phyloP scores from a whole-genome alignment of 192 early-diverging fungal species.

The Irineochytrium annulatum region DNA sequence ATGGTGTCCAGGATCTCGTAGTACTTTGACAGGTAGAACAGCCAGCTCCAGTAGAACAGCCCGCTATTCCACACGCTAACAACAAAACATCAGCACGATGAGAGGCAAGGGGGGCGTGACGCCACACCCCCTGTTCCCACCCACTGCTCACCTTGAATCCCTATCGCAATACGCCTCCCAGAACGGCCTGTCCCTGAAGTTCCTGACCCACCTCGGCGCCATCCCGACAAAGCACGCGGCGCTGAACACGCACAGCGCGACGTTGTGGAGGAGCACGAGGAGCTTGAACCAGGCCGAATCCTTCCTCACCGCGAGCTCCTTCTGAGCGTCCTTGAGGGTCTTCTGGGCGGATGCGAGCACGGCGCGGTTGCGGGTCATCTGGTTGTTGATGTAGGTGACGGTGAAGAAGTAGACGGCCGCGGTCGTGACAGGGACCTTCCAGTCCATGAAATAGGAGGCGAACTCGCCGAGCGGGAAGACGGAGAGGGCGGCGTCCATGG shows the following conservation, averaged over 20 bases:
- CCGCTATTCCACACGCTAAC: conserved; percentile 62
- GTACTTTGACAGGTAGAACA: conserved; percentile 86
- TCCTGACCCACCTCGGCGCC: conserved; percentile 50
- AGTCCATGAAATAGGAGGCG: not conserved
- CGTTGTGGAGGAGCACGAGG: conserved; percentile 75
- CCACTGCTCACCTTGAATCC: conserved; percentile 20
- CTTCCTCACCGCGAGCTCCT: not conserved
- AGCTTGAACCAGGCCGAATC: conserved; percentile 54
- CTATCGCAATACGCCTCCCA: conserved; percentile 35
- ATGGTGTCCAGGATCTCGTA: conserved; percentile 87
- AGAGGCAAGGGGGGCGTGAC: not conserved
- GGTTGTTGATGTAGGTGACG: conserved; percentile 11
- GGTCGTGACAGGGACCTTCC: conserved; percentile 9
- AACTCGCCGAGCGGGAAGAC: not conserved
- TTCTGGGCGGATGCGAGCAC: not conserved
- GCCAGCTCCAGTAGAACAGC: conserved; percentile 76
- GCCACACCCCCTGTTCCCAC: not conserved
- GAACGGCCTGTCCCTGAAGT: conserved; percentile 45
- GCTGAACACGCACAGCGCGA: conserved; percentile 66
- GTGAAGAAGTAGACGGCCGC: conserved; percentile 20
- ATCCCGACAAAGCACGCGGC: conserved; percentile 64
- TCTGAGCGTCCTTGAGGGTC: no score
- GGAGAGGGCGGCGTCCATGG: no score
- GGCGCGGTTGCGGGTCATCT: not conserved
- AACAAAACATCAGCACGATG: conserved; percentile 60